These are phyloP conservation scores for Aspergillus caelatus DNA, from an alignment of 2,329 filamentous ascomycete genomes.

Conservation along the genomic window DNA sequence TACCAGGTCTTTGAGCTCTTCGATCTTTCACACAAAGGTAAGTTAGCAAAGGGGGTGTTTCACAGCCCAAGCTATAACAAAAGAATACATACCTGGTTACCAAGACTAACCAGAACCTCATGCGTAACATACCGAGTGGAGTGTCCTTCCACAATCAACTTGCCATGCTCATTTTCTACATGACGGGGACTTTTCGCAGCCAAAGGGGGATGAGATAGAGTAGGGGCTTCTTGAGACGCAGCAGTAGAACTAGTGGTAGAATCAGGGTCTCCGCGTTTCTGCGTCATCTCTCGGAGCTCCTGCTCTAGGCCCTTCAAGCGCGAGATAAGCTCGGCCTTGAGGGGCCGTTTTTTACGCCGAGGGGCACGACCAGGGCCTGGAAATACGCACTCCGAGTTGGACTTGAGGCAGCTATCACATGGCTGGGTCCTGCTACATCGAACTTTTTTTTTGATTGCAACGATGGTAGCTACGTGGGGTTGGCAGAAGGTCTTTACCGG, in stretches of 20 bases:
- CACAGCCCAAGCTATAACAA: neutral
- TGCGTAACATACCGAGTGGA: constrained; percentile 21
- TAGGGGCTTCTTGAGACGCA: no score
- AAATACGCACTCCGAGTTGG: constrained; percentile 17
- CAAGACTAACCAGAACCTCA: constrained; percentile 19
- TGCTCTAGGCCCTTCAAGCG: constrained; percentile 22
- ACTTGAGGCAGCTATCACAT: constrained; percentile 25
- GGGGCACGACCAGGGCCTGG: constrained; percentile 21
- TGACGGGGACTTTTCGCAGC: neutral
- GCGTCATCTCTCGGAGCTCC: neutral
- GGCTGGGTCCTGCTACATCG: constrained; percentile 35
- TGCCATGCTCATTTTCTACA: neutral
- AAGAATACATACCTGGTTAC: constrained; percentile 12
- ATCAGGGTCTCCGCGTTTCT: neutral
- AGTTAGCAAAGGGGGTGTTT: no score
- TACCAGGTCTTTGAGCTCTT: no score
- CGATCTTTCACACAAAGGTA: no score
- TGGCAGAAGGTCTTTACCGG: neutral
- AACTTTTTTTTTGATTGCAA: constrained; percentile 37
- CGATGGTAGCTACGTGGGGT: constrained; percentile 26
- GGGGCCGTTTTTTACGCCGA: constrained; percentile 22
- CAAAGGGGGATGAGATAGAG: neutral
- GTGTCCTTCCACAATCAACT: neutral
- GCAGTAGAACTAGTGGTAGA: neutral
- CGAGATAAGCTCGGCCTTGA: constrained; percentile 20